Base-by-base conservation (phyloP, 768 basidiomycete species). In the Rhodotorula babjevae region DNA sequence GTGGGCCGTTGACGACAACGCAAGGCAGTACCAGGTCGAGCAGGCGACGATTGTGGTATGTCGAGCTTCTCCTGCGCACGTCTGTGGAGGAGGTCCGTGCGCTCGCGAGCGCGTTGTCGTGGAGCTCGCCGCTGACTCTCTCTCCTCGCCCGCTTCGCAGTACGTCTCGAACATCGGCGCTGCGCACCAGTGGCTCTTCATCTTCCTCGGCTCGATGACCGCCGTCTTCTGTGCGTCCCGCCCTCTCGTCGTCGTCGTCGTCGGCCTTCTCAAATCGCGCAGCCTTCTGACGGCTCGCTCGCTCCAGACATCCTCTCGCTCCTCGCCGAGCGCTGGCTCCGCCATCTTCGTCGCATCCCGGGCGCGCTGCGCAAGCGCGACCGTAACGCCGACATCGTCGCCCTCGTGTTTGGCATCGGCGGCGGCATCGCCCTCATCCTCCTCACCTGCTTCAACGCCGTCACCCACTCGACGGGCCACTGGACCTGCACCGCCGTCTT, bases 261-360 rank as follows among this genome's bases (percentile, higher is more conserved):
- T 19, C 21, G 16, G 2, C 42, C 44, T 31, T 8, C 61, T 2
- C 5, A 29, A 19, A 5, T 21, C 44, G 15, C 21, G 42, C 44
- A n/a, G 18, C 29, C 19, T 36, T 4, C 36, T 36, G 36, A 36
- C 1, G 19, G 21, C 47, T 61, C 27, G 6, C 46, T 15, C 8
- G 18, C 29, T 2, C 23, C 50, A 67, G 66, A 67, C 29, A 25
- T 49, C n/a, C 52, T 79, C 10, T 70, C 79, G 3, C 75, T 83
- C 27, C 76, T 82, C 59, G 70, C 78, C 31, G 83, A 82, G 70
- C 75, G 82, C 42, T 83, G 80, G 81, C 77, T 83, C 7, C 72
- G 83, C 16, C 82, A 82, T 69, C 77, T 81, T 42, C 82, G 83
- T 57, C 79, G 83, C 14, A 72, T 83, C 5, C 83, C 83, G 6